phyloP scores from a whole-genome alignment of 306 rosid species.

The Myrica gale region DNA sequence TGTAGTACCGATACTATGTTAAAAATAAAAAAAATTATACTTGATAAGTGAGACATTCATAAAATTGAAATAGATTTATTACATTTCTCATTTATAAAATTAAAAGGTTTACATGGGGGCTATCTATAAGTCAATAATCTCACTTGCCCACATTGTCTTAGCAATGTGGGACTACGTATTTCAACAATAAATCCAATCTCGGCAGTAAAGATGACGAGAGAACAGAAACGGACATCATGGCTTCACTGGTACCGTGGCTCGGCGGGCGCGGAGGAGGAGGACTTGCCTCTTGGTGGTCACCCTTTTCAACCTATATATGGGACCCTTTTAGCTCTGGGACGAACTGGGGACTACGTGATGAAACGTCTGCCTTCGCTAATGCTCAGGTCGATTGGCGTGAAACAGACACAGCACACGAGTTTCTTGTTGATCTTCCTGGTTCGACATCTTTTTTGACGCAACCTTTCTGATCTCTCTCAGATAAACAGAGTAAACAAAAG shows the following conservation, averaged over 20 bases:
- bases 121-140: no score
- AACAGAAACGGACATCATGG: background rate
- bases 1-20: no score
- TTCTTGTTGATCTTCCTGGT: slow-evolving; percentile 41
- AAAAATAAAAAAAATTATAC: no score
- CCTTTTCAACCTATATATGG: background rate
- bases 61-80: no score
- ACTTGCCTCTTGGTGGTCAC: slow-evolving; percentile 2
- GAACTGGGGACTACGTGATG: slow-evolving; percentile 29
- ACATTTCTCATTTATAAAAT: no score
- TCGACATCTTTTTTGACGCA: background rate
- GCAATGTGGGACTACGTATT: no score
- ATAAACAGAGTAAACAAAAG: background rate
- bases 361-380: slow-evolving; percentile 17
- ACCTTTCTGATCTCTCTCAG: background rate
- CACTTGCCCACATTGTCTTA: no score
- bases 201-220: background rate
- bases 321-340: no score
- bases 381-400: slow-evolving; percentile 38
- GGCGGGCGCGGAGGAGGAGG: slow-evolving; percentile 11
- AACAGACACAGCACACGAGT: slow-evolving; percentile 27
- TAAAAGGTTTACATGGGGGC: no score
- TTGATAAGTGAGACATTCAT: no score
- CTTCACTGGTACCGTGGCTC: slow-evolving; percentile 26
- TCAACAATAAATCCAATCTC: background rate